Evolutionary conservation across 306 rosid genomes (phyloP).

Genomic region (Cucurbita ficifolia): DNA sequence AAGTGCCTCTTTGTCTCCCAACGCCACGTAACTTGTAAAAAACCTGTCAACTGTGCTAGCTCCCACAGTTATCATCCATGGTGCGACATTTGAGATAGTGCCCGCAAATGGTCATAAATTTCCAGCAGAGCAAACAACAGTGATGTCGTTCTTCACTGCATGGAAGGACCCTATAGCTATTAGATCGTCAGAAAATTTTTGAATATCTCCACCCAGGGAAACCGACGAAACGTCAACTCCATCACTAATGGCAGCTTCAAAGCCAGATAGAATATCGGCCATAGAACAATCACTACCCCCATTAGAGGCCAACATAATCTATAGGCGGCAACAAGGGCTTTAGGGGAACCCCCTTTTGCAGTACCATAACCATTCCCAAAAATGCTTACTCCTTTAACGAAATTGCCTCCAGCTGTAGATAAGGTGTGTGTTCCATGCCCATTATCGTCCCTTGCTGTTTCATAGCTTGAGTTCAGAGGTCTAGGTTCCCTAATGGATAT

Average conservation of each 20-base stretch:
- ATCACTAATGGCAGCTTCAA: slow-evolving; percentile 52
- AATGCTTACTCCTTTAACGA: slow-evolving; percentile 23
- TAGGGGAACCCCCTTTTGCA: slow-evolving; percentile 77
- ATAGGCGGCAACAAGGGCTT: slow-evolving; percentile 57
- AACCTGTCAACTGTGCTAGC: slow-evolving; percentile 52
- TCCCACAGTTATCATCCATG: slow-evolving; percentile 52
- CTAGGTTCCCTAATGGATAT: neutral
- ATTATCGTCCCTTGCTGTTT: slow-evolving; percentile 29
- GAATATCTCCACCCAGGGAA: slow-evolving; percentile 16
- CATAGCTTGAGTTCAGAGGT: neutral
- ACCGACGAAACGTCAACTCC: slow-evolving; percentile 48
- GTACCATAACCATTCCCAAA: slow-evolving; percentile 52
- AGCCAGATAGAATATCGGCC: slow-evolving; percentile 41
- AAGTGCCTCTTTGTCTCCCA: slow-evolving; percentile 31
- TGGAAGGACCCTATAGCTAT: slow-evolving; percentile 47
- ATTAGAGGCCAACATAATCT: slow-evolving; percentile 55
- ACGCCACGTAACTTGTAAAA: slow-evolving; percentile 19
- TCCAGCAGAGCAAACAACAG: slow-evolving; percentile 40
- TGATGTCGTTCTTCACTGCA: slow-evolving; percentile 26
- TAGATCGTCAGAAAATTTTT: slow-evolving; percentile 13
- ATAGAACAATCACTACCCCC: slow-evolving; percentile 17
- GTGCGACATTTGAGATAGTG: slow-evolving; percentile 37
- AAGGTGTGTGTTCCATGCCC: slow-evolving; percentile 85
- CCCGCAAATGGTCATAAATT: slow-evolving; percentile 33
- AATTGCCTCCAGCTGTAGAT: slow-evolving; percentile 64